Evolutionary conservation across 2,329 filamentous ascomycete species (phyloP).

Genomic region (Aureobasidium sp.): DNA sequence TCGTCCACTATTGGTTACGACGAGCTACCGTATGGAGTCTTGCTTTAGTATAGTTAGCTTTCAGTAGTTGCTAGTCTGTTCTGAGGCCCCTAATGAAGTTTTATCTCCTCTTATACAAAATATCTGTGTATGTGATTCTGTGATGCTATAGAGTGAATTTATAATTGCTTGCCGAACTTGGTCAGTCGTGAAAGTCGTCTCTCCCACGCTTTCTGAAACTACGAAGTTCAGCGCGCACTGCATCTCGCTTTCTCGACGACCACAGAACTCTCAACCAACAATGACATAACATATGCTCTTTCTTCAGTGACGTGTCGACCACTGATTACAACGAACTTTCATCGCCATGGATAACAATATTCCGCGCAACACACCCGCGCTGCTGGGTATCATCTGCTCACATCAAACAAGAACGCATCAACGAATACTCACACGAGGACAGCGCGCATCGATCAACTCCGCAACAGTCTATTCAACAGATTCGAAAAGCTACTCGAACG

Average conservation of each 20-base stretch:
- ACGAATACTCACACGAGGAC: background rate
- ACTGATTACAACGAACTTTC: background rate
- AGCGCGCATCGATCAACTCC: conserved; percentile 33
- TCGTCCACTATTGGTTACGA: background rate
- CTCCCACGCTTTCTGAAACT: background rate
- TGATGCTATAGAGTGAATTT: background rate
- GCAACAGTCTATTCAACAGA: conserved; percentile 37
- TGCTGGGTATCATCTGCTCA: conserved; percentile 23
- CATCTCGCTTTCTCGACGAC: background rate
- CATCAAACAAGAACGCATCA: background rate
- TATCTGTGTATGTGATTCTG: background rate
- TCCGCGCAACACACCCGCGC: conserved; percentile 32
- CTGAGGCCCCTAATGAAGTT: background rate
- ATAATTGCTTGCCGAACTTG: background rate
- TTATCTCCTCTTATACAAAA: background rate
- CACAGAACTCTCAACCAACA: background rate
- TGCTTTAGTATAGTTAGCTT: background rate
- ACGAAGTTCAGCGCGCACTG: background rate
- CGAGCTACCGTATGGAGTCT: background rate
- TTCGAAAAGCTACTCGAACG: conserved; percentile 49
- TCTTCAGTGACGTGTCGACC: background rate
- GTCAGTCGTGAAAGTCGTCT: background rate
- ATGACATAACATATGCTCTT: background rate
- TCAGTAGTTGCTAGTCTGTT: conserved; percentile 1
- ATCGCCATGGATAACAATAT: conserved; percentile 31